Base-by-base conservation (phyloP, 2,329 filamentous ascomycete species). In the Cercospora beticola region DNA sequence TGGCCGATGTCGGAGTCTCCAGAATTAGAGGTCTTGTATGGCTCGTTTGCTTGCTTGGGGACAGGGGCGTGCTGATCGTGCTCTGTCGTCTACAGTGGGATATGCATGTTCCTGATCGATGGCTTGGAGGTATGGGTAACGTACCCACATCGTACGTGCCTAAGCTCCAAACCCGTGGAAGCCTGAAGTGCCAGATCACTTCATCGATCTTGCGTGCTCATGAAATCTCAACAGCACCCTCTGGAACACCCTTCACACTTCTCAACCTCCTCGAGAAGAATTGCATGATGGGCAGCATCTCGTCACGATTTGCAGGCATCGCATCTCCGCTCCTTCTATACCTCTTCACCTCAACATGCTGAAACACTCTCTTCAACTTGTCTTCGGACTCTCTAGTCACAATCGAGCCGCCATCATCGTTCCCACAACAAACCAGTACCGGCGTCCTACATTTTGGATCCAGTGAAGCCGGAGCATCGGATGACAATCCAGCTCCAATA, bases 221-320 rank as follows among this genome's bases (percentile, higher is more conserved):
- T 33, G 67, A 65, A 23, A 87, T 68, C 75, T 87, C 86, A 1
- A 86, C 80, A 70, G 82, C 83, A 0, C 85, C 86, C 65, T 83
- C 80, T 0, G 85, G 86, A 6, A 86, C 83, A 0, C 86, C 86
- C 65, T 80, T 83, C 54, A 79, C 81, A 73, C 85, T 87, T 71
- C 81, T 76, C 73, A 95, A 79, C 75, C 90, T 85, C 62, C 90
- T 86, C 0, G 90, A 89, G 74, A 93, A 86, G 78, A 89, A 97
- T 76, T 90, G 88, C 93, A 97, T 97, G 69, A 97, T 86, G 0
- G 94, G 93, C 75, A 94, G 77, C 86, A 96, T 94, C 84, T 98
- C 94, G 10, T 96, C 93, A 64, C 90, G 85, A 77, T 86, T 90
- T 57, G 84, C 83, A n/a, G 93, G 93, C 94, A 97, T 97, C 0